A percentile compares a stretch with the other conserved stretches of the same genome.
Conservation (phyloP, 306 rosid genomes). For the Quercus wislizeni region DNA sequence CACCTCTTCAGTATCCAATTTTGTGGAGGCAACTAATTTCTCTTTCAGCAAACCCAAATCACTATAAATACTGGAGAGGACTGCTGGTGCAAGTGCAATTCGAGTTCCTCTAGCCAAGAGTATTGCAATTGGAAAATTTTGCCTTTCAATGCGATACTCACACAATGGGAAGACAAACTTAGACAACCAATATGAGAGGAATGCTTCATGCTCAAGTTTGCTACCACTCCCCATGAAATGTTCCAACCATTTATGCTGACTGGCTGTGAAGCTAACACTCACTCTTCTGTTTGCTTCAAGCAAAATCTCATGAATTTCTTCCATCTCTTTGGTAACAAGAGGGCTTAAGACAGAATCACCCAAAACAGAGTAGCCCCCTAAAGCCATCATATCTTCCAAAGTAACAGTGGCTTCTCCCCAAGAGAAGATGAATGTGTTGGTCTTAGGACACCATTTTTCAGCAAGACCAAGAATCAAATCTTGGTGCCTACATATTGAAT, state of each 20-base stretch:
- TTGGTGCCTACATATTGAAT: too few relatives aligned
- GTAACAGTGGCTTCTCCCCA: too few relatives aligned
- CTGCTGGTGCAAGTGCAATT: slow-evolving; percentile 9
- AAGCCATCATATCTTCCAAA: too few relatives aligned
- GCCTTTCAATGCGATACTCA: background rate
- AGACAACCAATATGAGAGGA: background rate
- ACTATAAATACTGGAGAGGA: slow-evolving; percentile 13
- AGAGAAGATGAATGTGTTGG: too few relatives aligned
- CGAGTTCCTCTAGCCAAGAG: slow-evolving; percentile 16
- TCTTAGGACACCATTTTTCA: too few relatives aligned
- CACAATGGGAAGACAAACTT: background rate
- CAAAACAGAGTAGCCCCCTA: too few relatives aligned
- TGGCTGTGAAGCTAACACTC: too few relatives aligned
- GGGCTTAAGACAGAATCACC: too few relatives aligned
- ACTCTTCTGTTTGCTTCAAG: too few relatives aligned
- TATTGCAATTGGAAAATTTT: background rate
- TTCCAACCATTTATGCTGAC: background rate
- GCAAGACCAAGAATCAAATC: too few relatives aligned
- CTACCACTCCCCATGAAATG: background rate
- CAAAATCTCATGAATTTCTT: too few relatives aligned
- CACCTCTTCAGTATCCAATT: background rate
- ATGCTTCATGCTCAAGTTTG: background rate
- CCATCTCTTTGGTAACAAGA: too few relatives aligned
- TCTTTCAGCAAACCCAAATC: slow-evolving; percentile 8
- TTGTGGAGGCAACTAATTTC: background rate